A percentile compares a stretch with the other conserved stretches of the same genome.
Conservation (phyloP, 2,329 filamentous ascomycete species). For the Penicillium sp. region DNA sequence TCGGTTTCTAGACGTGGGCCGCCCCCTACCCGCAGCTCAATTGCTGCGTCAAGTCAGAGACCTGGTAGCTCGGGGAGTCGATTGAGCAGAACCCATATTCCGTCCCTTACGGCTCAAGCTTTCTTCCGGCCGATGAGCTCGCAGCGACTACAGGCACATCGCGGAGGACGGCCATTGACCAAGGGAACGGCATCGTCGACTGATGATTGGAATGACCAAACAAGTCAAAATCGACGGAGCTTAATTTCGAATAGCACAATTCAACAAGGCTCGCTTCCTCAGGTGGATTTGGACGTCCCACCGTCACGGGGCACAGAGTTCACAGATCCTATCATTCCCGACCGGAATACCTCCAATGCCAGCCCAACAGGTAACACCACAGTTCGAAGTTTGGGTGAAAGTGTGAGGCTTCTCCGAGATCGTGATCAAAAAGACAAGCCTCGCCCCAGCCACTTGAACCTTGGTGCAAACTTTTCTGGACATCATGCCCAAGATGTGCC, state of each 20-base stretch:
- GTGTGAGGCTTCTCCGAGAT: conserved; percentile 73
- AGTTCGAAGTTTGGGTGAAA: conserved; percentile 70
- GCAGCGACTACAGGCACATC: conserved; percentile 87
- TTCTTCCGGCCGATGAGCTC: conserved; percentile 98
- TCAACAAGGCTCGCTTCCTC: conserved; percentile 39
- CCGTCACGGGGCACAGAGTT: conserved; percentile 81
- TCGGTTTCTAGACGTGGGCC: conserved; percentile 60
- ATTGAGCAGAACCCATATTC: conserved; percentile 82
- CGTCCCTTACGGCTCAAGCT: conserved; percentile 81
- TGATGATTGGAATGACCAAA: conserved; percentile 49
- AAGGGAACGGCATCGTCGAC: conserved; percentile 38
- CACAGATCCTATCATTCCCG: conserved; percentile 71
- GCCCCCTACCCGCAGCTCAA: conserved; percentile 42
- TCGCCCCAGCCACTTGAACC: conserved; percentile 53
- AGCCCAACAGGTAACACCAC: conserved; percentile 66
- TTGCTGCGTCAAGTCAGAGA: conserved; percentile 50
- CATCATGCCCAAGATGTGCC: conserved; percentile 59
- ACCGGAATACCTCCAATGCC: conserved; percentile 71
- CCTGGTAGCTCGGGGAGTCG: conserved; percentile 63
- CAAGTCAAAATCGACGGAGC: conserved; percentile 59
- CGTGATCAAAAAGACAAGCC: conserved; percentile 42
- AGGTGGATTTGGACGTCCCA: conserved; percentile 55
- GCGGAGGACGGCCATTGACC: conserved; percentile 59
- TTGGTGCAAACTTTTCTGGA: conserved; percentile 63
- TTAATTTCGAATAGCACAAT: conserved; percentile 57